phyloP scores from a whole-genome alignment of 2,329 filamentous ascomycete genomes.

The Akanthomyces muscarius region DNA sequence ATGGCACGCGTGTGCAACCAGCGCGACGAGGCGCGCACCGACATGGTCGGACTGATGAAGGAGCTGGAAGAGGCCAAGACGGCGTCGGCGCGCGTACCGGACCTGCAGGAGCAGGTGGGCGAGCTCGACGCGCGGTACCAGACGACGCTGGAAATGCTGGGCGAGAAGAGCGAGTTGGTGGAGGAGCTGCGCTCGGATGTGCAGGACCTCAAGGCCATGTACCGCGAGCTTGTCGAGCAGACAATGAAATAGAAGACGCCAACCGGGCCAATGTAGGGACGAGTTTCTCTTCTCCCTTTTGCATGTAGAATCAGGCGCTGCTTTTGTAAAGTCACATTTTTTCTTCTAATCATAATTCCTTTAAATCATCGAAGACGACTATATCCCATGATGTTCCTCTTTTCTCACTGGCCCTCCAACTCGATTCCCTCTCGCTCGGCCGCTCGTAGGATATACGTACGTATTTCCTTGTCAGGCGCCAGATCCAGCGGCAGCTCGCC shows the following conservation, averaged over 20 bases:
- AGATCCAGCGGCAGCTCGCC: constrained; percentile 72
- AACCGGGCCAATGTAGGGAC: not conserved
- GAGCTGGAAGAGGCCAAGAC: constrained; percentile 70
- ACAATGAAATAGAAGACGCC: constrained; percentile 57
- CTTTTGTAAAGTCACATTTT: not conserved
- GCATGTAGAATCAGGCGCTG: constrained; percentile 6
- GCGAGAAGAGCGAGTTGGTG: constrained; percentile 93
- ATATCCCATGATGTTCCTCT: not conserved
- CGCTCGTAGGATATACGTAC: constrained; percentile 66
- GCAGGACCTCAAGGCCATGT: constrained; percentile 91
- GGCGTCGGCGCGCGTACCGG: constrained; percentile 55
- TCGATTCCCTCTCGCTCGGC: constrained; percentile 84
- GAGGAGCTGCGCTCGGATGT: constrained; percentile 89
- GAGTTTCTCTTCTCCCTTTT: not conserved
- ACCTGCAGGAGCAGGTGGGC: constrained; percentile 64
- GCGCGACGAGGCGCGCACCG: constrained; percentile 83
- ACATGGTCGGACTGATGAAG: constrained; percentile 87
- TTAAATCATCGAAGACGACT: not conserved
- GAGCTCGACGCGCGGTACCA: constrained; percentile 76
- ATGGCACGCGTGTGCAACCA: constrained; percentile 75
- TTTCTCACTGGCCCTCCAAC: constrained; percentile 29
- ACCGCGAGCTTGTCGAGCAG: constrained; percentile 84
- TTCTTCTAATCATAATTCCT: constrained; percentile 2
- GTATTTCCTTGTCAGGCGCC: constrained; percentile 79
- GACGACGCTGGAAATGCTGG: constrained; percentile 88